These are phyloP conservation scores for Microsporum canis DNA, from an alignment of 2,329 filamentous ascomycete genomes.

Conservation along the genomic window DNA sequence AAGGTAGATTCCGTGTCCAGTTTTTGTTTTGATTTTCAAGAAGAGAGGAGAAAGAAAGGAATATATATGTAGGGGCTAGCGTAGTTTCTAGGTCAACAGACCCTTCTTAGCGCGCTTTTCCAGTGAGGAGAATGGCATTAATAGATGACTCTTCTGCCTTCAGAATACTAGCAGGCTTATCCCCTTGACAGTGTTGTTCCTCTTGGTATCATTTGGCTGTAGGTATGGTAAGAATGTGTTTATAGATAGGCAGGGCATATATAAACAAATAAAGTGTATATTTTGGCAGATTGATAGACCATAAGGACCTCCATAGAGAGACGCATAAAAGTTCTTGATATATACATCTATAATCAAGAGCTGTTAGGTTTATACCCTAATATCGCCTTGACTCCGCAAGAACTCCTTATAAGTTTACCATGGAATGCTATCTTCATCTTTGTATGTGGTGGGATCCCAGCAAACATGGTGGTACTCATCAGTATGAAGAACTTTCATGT, in stretches of 20 bases:
- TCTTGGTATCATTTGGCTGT: not conserved
- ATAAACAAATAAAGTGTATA: not conserved
- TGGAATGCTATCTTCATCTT: constrained; percentile 9
- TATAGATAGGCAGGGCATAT: not conserved
- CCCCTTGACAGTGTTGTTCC: not conserved
- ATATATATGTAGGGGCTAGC: constrained; percentile 3
- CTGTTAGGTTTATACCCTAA: not conserved
- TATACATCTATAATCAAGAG: not conserved
- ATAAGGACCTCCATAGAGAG: not conserved
- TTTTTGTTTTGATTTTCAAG: not conserved
- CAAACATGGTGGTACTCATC: constrained; percentile 46
- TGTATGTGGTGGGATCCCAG: constrained; percentile 40
- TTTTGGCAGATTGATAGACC: not conserved
- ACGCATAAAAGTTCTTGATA: not conserved
- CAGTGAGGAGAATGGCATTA: not conserved
- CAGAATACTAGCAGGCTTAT: not conserved
- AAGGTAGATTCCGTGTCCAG: not conserved
- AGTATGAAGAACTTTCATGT: constrained; percentile 47
- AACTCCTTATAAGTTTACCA: too few relatives aligned
- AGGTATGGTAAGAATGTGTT: not conserved
- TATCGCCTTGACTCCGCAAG: not conserved
- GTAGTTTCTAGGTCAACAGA: constrained; percentile 5
- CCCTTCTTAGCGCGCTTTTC: not conserved
- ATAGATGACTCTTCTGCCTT: not conserved
- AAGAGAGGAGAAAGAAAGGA: not conserved